Conservation (phyloP, 495 filamentous ascomycete genomes). For the Aspergillus nidulans region DNA sequence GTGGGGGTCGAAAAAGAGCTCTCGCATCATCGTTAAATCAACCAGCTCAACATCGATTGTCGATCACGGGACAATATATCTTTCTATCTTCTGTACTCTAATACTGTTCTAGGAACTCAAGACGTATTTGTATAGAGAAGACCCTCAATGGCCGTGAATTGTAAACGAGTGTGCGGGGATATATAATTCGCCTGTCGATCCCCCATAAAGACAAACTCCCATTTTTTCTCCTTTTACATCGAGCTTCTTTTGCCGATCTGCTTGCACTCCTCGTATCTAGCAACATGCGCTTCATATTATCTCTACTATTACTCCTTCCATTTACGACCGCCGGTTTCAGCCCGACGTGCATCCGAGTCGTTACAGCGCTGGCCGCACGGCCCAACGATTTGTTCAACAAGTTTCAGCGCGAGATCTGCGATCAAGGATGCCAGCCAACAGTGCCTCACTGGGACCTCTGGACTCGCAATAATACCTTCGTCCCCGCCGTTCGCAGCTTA, state of each 20-base stretch:
- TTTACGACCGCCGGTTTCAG: conserved; percentile 27
- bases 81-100: neutral
- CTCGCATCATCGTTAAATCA: conserved; percentile 4
- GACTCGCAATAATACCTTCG: conserved; percentile 42
- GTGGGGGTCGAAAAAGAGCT: neutral
- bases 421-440: conserved; percentile 37
- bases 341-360: conserved; percentile 35
- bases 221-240: neutral
- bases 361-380: conserved; percentile 34
- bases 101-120: no score
- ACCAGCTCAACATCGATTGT: neutral
- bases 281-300: conserved; percentile 18
- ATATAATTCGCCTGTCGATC: neutral
- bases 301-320: conserved; percentile 22
- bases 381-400: conserved; percentile 32
- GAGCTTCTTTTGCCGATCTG: neutral
- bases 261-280: neutral
- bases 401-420: conserved; percentile 42
- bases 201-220: neutral
- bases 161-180: neutral
- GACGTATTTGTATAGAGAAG: no score
- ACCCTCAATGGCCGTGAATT: neutral
- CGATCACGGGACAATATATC: neutral
- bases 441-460: conserved; percentile 44
- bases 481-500: conserved; percentile 38